These are phyloP conservation scores for Diaporthe sp. DNA, from an alignment of 2,329 filamentous ascomycete species.

Conservation along the genomic window DNA sequence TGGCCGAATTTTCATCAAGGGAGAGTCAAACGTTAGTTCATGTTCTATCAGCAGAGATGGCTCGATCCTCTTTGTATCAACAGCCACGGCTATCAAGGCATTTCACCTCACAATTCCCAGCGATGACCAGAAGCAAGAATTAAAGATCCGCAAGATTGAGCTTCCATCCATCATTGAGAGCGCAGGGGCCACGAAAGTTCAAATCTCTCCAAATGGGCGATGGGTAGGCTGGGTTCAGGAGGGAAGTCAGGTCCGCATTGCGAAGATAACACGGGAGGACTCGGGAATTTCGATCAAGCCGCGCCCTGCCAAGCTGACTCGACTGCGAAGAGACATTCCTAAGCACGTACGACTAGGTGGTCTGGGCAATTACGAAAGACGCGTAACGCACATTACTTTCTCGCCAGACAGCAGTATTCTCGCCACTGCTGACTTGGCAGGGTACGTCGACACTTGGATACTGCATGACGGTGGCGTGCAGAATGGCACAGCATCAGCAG, in stretches of 20 bases:
- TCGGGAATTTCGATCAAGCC: conserved; percentile 54
- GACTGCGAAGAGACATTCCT: conserved; percentile 66
- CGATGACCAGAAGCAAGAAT: conserved; percentile 64
- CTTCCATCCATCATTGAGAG: conserved; percentile 68
- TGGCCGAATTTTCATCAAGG: conserved; percentile 75
- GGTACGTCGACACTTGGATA: conserved; percentile 89
- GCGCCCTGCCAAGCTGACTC: conserved; percentile 61
- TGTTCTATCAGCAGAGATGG: conserved; percentile 77
- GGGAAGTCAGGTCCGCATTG: conserved; percentile 69
- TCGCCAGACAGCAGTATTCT: conserved; percentile 84
- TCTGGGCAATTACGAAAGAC: conserved; percentile 81
- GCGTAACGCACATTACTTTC: conserved; percentile 81
- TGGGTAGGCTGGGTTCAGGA: conserved; percentile 77
- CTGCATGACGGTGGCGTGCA: conserved; percentile 66
- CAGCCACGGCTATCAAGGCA: conserved; percentile 79
- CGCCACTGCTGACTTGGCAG: conserved; percentile 83
- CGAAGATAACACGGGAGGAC: conserved; percentile 58
- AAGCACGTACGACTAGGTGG: conserved; percentile 72
- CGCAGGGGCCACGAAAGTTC: conserved; percentile 76
- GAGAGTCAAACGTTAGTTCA: conserved; percentile 86
- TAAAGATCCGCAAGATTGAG: conserved; percentile 79
- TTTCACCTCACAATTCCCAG: conserved; percentile 74
- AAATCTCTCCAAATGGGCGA: conserved; percentile 76
- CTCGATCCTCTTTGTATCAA: conserved; percentile 78
- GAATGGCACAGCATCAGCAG: conserved; percentile 44